Percentiles rank a stretch among this genome's conserved stretches.
Conservation (phyloP, 2,329 filamentous ascomycete species). For the Fusarium devonianum region DNA sequence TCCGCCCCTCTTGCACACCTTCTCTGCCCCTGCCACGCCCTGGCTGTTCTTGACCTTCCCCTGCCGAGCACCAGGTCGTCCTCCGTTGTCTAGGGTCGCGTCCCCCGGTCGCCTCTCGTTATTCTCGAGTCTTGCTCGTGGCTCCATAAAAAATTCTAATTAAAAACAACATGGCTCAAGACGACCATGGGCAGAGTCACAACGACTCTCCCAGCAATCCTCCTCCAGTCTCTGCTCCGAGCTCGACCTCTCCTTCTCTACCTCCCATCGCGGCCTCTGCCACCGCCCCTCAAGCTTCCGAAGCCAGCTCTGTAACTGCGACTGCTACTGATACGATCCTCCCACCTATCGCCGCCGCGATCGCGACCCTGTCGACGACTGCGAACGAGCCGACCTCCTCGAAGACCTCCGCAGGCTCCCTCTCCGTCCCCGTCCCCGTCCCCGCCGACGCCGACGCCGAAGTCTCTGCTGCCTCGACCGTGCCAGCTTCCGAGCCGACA, state of each 20-base stretch:
- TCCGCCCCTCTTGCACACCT: conserved; percentile 36
- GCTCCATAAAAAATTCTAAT: conserved; percentile 50
- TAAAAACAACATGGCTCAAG: conserved; percentile 47
- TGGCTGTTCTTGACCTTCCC: conserved; percentile 39
- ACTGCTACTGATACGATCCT: conserved; percentile 32
- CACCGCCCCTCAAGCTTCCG: conserved; percentile 30
- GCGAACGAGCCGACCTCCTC: conserved; percentile 28
- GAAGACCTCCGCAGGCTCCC: conserved; percentile 25
- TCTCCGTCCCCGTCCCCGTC: conserved; percentile 22
- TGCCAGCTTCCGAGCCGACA: conserved; percentile 24
- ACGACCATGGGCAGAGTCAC: conserved; percentile 43
- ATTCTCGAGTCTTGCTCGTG: conserved; percentile 44
- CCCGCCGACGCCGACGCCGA: conserved; percentile 25
- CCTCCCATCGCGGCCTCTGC: conserved; percentile 35
- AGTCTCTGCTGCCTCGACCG: conserved; percentile 19
- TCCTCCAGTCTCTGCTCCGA: conserved; percentile 36
- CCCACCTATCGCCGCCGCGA: conserved; percentile 20
- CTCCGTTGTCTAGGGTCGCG: conserved; percentile 43
- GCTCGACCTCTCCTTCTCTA: conserved; percentile 38
- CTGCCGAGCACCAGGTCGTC: conserved; percentile 39
- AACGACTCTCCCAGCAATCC: conserved; percentile 41
- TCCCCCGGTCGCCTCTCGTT: conserved; percentile 41
- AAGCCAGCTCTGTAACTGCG: conserved; percentile 17
- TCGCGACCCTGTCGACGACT: conserved; percentile 26
- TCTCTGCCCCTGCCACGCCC: conserved; percentile 39